phyloP scores from a whole-genome alignment of 805 yeast genomes.

The Schwanniomyces polymorphus region DNA sequence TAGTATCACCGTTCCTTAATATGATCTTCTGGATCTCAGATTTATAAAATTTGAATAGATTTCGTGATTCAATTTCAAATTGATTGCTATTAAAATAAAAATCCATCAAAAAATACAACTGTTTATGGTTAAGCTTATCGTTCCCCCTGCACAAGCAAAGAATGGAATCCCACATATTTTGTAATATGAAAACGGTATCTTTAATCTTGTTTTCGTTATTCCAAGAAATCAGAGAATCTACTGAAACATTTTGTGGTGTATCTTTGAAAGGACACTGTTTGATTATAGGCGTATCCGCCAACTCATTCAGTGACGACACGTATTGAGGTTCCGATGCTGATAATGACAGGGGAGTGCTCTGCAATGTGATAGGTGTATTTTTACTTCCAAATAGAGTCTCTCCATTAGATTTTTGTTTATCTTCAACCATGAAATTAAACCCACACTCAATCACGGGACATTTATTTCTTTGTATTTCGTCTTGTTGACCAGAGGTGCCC shows the following conservation, averaged over 20 bases:
- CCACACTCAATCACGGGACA: conserved; percentile 45
- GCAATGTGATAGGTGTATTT: background rate
- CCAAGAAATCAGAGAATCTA: background rate
- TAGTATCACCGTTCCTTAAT: conserved; percentile 12
- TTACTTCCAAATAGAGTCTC: background rate
- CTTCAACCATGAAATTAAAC: conserved; percentile 34
- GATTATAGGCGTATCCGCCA: background rate
- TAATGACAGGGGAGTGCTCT: background rate
- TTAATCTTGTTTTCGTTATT: background rate
- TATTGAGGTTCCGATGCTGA: background rate
- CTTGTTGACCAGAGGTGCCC: conserved; percentile 1
- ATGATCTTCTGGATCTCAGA: conserved; percentile 20
- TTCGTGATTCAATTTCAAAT: conserved; percentile 19
- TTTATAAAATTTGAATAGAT: conserved; percentile 23
- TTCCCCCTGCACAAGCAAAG: conserved; percentile 16
- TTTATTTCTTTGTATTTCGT: conserved; percentile 7
- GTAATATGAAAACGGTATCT: conserved; percentile 16
- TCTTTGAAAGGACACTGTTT: background rate
- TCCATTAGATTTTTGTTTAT: conserved; percentile 4
- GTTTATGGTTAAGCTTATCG: conserved; percentile 18
- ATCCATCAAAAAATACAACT: conserved; percentile 28
- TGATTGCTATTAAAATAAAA: conserved; percentile 21
- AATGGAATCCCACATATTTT: conserved; percentile 27
- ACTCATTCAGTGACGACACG: background rate
- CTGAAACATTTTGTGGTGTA: background rate